These are phyloP conservation scores for Thermoascus crustaceus DNA, from an alignment of 2,329 filamentous ascomycete genomes.

Conservation along the genomic window DNA sequence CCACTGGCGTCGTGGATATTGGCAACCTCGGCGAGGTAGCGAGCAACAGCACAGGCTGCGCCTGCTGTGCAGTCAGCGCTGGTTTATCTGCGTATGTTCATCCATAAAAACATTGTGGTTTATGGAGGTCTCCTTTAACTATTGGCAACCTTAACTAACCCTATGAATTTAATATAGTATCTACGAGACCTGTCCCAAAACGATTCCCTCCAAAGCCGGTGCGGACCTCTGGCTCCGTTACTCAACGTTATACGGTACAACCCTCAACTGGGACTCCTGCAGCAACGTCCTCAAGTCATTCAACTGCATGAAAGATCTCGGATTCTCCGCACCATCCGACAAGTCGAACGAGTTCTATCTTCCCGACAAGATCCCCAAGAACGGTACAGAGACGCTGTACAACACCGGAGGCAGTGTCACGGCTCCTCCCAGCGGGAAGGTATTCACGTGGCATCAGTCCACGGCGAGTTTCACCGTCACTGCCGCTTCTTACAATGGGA, in stretches of 20 bases:
- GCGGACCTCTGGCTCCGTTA: conserved; percentile 11
- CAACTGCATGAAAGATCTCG: conserved; percentile 17
- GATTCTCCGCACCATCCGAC: too few relatives aligned
- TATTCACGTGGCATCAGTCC: conserved; percentile 29
- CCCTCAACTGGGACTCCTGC: conserved; percentile 16
- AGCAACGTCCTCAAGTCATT: conserved; percentile 10
- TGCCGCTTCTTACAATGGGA: conserved; percentile 20
- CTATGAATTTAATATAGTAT: conserved; percentile 11
- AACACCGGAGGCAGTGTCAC: conserved; percentile 24
- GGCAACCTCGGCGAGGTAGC: conserved; percentile 11
- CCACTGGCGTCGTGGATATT: not conserved
- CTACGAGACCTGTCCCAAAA: conserved; percentile 26
- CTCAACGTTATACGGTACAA: conserved; percentile 11
- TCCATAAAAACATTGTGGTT: too few relatives aligned
- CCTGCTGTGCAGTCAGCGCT: conserved; percentile 29
- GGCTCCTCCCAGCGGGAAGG: conserved; percentile 25
- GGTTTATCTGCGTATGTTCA: conserved; percentile 26
- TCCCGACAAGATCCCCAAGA: too few relatives aligned
- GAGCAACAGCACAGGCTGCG: conserved; percentile 20
- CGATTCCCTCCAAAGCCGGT: conserved; percentile 11
- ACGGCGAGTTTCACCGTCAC: conserved; percentile 28
- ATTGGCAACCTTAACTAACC: not conserved
- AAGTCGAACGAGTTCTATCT: too few relatives aligned
- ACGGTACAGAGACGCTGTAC: conserved; percentile 23
- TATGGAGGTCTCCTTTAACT: too few relatives aligned